A percentile compares a stretch with the other conserved stretches of the same genome.
These are phyloP conservation scores for Xylariomycetidae sp. DNA, from an alignment of 2,329 filamentous ascomycete genomes.

Conservation along the genomic window DNA sequence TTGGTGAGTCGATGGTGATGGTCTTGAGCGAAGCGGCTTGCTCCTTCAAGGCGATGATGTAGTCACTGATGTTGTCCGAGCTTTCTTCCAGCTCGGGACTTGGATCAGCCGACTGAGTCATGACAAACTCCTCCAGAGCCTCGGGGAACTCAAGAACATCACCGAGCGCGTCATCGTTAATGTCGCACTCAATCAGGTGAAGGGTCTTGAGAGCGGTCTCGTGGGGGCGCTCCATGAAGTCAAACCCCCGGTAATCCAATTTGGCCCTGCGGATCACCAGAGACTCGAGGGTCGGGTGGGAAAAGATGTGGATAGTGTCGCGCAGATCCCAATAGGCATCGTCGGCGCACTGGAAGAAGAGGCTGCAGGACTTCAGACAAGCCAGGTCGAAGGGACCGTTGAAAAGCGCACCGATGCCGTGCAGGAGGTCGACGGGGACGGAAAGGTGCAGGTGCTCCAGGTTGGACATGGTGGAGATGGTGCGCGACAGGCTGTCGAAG, in stretches of 20 bases:
- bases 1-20: constrained; percentile 39
- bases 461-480: constrained; percentile 44
- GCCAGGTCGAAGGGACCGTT: constrained; percentile 45
- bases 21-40: constrained; percentile 36
- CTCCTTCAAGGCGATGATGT: constrained; percentile 37
- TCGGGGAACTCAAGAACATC: constrained; percentile 38
- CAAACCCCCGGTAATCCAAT: constrained; percentile 41
- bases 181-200: constrained; percentile 44
- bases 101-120: constrained; percentile 36
- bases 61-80: constrained; percentile 40
- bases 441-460: constrained; percentile 39
- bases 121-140: constrained; percentile 39
- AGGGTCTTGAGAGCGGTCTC: constrained; percentile 37
- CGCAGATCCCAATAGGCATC: constrained; percentile 44
- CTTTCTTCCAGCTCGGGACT: constrained; percentile 39
- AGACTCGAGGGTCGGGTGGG: constrained; percentile 41
- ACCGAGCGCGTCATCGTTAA: constrained; percentile 37
- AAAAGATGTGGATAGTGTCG: constrained; percentile 46
- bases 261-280: constrained; percentile 39
- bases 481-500: constrained; percentile 38
- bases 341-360: constrained; percentile 40
- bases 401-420: constrained; percentile 42
- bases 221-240: constrained; percentile 41
- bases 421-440: constrained; percentile 36
- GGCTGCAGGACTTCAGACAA: constrained; percentile 38